Conservation (phyloP, 2,329 filamentous ascomycete species). For the Reticulascus tulasneorum region DNA sequence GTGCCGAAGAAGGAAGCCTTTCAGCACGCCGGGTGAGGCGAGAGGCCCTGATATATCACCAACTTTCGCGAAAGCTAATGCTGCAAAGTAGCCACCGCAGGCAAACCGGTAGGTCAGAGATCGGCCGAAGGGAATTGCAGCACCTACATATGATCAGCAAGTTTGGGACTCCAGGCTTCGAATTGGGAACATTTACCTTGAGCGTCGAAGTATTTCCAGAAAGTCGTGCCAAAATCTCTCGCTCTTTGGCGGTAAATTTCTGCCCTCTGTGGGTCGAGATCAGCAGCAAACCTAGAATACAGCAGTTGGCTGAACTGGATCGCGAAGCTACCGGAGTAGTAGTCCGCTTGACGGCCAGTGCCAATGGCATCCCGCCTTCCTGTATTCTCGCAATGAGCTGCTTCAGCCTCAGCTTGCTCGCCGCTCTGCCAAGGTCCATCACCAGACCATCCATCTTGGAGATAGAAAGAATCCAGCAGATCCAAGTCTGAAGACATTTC, state of each 20-base stretch:
- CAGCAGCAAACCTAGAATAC: constrained; percentile 37
- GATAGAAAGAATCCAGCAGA: constrained; percentile 40
- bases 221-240: constrained; percentile 32
- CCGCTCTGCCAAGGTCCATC: constrained; percentile 38
- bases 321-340: constrained; percentile 51
- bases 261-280: constrained; percentile 34
- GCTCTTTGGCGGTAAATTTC: constrained; percentile 34
- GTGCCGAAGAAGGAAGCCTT: constrained; percentile 46
- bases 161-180: accelerated
- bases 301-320: constrained; percentile 48
- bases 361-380: constrained; percentile 19
- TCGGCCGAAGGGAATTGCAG: constrained; percentile 48
- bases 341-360: constrained; percentile 38
- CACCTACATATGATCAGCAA: constrained; percentile 27
- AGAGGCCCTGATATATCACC: constrained; percentile 31
- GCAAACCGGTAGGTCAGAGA: constrained; percentile 49
- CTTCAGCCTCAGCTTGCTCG: constrained; percentile 15
- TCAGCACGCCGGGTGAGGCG: constrained; percentile 33
- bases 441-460: constrained; percentile 41
- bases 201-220: constrained; percentile 45
- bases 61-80: constrained; percentile 37
- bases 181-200: constrained; percentile 26
- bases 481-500: constrained; percentile 37
- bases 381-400: constrained; percentile 7
- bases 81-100: constrained; percentile 44